A percentile compares a stretch with the other conserved stretches of the same genome.
Evolutionary conservation across 1,284 basidiomycete species (phyloP).

Genomic region (Sanghuangporus weigelae): DNA sequence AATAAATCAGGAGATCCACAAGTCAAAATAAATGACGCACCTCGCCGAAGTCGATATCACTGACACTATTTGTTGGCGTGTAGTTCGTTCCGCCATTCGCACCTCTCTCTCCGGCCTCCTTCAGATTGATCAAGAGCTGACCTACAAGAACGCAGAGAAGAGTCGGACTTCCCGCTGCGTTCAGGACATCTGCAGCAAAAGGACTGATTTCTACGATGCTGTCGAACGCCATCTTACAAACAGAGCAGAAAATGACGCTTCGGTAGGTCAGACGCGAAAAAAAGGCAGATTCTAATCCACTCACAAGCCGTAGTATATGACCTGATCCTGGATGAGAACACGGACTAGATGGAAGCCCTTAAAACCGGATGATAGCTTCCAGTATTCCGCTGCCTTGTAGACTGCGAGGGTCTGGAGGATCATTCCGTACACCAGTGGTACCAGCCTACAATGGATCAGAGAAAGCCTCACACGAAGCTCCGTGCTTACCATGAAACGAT

Average conservation of each 20-base stretch:
- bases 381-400: not conserved
- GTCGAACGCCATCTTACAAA: not conserved
- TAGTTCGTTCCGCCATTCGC: conserved; percentile 3
- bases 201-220: not conserved
- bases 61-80: not conserved
- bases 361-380: not conserved
- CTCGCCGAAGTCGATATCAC: not conserved
- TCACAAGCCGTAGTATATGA: conserved; percentile 1
- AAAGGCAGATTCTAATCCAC: not conserved
- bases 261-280: too few species aligned
- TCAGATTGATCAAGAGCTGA: conserved; percentile 2
- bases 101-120: conserved; percentile 8
- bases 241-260: conserved; percentile 2
- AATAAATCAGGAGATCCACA: too few species aligned
- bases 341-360: not conserved
- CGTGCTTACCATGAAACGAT: not conserved
- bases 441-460: not conserved
- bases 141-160: conserved; percentile 9
- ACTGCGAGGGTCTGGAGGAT: not conserved
- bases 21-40: too few species aligned
- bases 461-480: not conserved
- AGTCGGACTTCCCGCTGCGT: not conserved
- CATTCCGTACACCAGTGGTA: not conserved
- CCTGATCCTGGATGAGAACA: conserved; percentile 2
- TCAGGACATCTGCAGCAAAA: not conserved